Conservation (phyloP, 2,329 filamentous ascomycete species). For the Colletotrichum musae region DNA sequence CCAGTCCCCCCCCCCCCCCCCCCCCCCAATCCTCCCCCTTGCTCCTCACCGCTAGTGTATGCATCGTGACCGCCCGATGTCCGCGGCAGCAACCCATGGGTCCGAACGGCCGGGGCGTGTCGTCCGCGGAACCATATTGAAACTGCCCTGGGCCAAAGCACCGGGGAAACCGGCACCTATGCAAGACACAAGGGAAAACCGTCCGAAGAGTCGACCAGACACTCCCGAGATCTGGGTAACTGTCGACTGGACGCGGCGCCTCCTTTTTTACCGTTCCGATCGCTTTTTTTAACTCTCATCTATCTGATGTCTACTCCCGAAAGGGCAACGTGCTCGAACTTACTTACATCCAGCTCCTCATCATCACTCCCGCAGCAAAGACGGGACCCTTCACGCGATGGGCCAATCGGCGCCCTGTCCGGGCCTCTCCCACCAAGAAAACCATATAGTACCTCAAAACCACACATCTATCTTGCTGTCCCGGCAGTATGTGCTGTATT, state of each 20-base stretch:
- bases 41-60: constrained; percentile 5
- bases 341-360: neutral
- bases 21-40: neutral
- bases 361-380: neutral
- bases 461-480: constrained; percentile 3
- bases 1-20: too few relatives aligned
- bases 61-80: neutral
- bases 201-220: constrained; percentile 9
- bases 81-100: neutral
- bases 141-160: constrained; percentile 28
- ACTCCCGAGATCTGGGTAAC: neutral
- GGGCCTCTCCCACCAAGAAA: neutral
- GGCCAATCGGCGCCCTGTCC: constrained; percentile 13
- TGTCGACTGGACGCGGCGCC: constrained; percentile 14
- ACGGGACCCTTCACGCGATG: constrained; percentile 16
- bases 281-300: constrained; percentile 14
- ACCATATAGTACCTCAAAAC: neutral
- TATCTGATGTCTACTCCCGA: constrained; percentile 21
- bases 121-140: constrained; percentile 14
- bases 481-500: constrained; percentile 35
- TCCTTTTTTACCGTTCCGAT: constrained; percentile 1
- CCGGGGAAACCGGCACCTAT: constrained; percentile 18
- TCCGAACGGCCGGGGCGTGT: constrained; percentile 2
- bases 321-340: constrained; percentile 3
- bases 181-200: constrained; percentile 11